Conservation (phyloP, 2,329 filamentous ascomycete species). For the Fusarium napiforme region DNA sequence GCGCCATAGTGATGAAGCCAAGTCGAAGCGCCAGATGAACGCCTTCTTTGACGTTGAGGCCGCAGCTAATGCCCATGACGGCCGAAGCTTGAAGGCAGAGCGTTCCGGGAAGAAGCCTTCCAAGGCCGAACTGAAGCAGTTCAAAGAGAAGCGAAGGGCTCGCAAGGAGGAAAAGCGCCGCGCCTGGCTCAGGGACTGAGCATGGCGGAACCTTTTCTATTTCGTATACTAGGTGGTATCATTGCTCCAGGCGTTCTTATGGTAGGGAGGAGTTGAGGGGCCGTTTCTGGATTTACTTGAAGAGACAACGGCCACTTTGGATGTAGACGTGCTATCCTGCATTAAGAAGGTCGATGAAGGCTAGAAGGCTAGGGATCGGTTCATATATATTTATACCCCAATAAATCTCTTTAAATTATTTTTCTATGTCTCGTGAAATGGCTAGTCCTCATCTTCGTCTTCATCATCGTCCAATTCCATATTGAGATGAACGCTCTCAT, state of each 20-base stretch:
- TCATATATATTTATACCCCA: conserved; percentile 35
- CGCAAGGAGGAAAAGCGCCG: conserved; percentile 95
- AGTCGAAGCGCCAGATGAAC: conserved; percentile 87
- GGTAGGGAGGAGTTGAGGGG: conserved; percentile 35
- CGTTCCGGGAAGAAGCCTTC: conserved; percentile 83
- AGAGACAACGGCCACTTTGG: conserved; percentile 20
- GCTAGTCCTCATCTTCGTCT: conserved; percentile 44
- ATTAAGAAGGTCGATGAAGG: conserved; percentile 22
- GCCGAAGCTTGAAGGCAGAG: conserved; percentile 91
- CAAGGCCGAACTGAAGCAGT: conserved; percentile 88
- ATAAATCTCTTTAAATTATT: conserved; percentile 19
- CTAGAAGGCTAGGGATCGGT: conserved; percentile 32
- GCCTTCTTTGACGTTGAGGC: conserved; percentile 97
- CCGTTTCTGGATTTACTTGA: conserved; percentile 21
- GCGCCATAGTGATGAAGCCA: conserved; percentile 86
- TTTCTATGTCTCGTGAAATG: conserved; percentile 1
- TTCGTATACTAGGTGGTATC: conserved; percentile 11
- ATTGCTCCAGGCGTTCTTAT: conserved; percentile 30
- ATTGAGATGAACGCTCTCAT: conserved; percentile 68
- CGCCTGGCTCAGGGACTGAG: conserved; percentile 90
- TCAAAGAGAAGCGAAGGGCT: conserved; percentile 87
- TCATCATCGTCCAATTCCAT: conserved; percentile 68
- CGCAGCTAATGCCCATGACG: conserved; percentile 90
- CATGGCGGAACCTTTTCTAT: not conserved
- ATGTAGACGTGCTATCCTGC: conserved; percentile 31